phyloP scores from a whole-genome alignment of 345 rosid species.

The Populus ilicifolia region DNA sequence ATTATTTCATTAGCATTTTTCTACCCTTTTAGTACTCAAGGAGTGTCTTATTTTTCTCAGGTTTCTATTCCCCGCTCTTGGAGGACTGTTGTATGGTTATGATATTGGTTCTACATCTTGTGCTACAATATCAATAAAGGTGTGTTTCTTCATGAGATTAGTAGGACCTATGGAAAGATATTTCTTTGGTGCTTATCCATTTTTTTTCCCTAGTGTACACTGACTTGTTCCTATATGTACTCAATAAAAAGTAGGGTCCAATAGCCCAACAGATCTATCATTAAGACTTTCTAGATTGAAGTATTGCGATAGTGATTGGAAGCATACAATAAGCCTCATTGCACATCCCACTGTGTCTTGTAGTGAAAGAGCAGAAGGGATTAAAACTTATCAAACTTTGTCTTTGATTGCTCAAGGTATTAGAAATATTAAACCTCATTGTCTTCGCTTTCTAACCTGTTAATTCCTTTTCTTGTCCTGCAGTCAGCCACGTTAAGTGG shows the following conservation, averaged over 20 bases:
- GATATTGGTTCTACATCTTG: slow-evolving; percentile 96
- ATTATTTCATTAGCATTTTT: not conserved
- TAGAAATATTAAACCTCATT: not conserved
- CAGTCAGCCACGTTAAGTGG: slow-evolving; percentile 84
- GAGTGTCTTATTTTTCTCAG: slow-evolving; percentile 45
- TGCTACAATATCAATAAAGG: slow-evolving; percentile 80
- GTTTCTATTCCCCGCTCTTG: slow-evolving; percentile 97
- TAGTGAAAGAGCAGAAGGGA: not conserved
- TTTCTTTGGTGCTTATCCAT: not conserved
- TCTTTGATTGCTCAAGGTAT: not conserved
- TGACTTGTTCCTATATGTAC: not conserved
- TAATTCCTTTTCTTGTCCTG: slow-evolving; percentile 20
- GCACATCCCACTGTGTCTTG: not conserved
- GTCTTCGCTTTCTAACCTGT: not conserved
- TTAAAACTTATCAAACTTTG: not conserved
- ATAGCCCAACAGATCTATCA: not conserved
- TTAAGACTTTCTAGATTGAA: not conserved
- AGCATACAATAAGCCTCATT: not conserved
- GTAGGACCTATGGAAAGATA: slow-evolving; percentile 1
- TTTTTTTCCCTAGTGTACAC: not conserved
- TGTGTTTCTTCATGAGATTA: slow-evolving; percentile 18
- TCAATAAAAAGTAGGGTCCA: not conserved
- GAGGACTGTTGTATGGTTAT: slow-evolving; percentile 89
- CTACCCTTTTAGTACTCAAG: slow-evolving; percentile 3
- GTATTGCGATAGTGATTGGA: not conserved